Conservation (phyloP, 1,284 basidiomycete genomes). For the Naganishia sp. region DNA sequence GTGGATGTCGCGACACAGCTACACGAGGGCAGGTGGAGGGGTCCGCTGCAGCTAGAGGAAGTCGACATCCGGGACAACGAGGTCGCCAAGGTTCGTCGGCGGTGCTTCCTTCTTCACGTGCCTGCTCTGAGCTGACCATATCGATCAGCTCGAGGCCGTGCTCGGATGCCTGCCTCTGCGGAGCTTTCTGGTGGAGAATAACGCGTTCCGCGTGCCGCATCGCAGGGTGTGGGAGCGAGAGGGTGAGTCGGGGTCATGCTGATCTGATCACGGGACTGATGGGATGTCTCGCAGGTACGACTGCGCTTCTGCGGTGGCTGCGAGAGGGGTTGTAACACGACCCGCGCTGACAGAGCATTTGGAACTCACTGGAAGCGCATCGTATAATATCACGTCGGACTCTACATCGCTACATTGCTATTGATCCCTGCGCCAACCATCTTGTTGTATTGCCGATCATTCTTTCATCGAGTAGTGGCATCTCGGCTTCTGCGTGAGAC, state of each 20-base stretch:
- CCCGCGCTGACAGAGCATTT: neutral
- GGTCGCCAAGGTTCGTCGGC: conserved; percentile 6
- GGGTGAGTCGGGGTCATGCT: conserved; percentile 8
- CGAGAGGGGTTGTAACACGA: conserved; percentile 9
- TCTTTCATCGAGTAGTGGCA: too few relatives aligned
- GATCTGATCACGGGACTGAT: too few relatives aligned
- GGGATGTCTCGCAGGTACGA: conserved; percentile 5
- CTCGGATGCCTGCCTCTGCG: conserved; percentile 34
- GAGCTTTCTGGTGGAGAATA: conserved; percentile 33
- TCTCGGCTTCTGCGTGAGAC: too few relatives aligned
- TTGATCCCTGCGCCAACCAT: too few relatives aligned
- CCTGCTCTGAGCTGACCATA: too few relatives aligned
- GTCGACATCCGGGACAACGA: conserved; percentile 34
- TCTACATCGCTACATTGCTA: too few relatives aligned
- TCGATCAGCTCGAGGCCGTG: conserved; percentile 22
- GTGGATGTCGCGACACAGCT: conserved; percentile 24
- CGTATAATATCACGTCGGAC: neutral
- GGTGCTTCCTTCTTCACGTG: too few relatives aligned
- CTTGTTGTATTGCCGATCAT: too few relatives aligned
- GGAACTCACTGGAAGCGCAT: neutral
- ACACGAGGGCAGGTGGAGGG: conserved; percentile 12
- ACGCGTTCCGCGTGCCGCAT: conserved; percentile 33
- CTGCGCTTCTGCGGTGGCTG: conserved; percentile 30
- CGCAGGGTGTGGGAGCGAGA: conserved; percentile 34
- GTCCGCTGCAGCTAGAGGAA: conserved; percentile 23